Evolutionary conservation across 108 stramenopile species (phyloP), one percentile per base, ranked within the genome.

Genomic region (Cyclotella sp.): DNA sequence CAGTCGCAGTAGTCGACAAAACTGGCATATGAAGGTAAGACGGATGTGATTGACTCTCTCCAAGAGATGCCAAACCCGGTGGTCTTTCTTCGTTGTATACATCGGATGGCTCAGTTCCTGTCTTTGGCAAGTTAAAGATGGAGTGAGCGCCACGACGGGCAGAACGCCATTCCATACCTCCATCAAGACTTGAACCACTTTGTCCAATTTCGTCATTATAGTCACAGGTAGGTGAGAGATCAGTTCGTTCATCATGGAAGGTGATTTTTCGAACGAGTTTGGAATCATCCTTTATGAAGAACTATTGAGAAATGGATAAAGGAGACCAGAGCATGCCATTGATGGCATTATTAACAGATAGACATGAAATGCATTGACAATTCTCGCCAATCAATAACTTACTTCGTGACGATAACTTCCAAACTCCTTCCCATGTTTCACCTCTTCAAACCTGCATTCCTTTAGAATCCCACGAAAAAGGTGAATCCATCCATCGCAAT

Each of bases 11-110:
- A 40, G 27, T 19, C 16, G 68, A 34, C 52, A 68, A 49, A 0
- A 68, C 22, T n/a, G 68, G 68, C 34, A 68, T 30, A 19, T 68
- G 68, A 54, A 68, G 68, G 21, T 68, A 54, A 34, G 51, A 19
- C 1, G 68, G 68, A 54, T 68, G 68, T 2, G 68, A 24, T 9
- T 16, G 49, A 21, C 68, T 68, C 16, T 54, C 68, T 19, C 47
- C 22, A 40, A 26, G 49, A 19, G 64, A 15, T 66, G 64, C 30
- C 30, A 21, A 41, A 3, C n/a, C 40, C 3, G 18, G 18, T 1
- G 61, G 2, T 24, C 55, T 21, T 58, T 58, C 26, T 58, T 28
- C 24, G 24, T 24, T 4, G 21, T 24, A 4, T 63, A 8, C 39
- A 39, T 63, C 34, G 5, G n/a, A 19, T 51, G 39, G 10, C 62